These are phyloP conservation scores for Beta vulgaris DNA, from an alignment of 148 eudicot genomes.

Conservation along the genomic window DNA sequence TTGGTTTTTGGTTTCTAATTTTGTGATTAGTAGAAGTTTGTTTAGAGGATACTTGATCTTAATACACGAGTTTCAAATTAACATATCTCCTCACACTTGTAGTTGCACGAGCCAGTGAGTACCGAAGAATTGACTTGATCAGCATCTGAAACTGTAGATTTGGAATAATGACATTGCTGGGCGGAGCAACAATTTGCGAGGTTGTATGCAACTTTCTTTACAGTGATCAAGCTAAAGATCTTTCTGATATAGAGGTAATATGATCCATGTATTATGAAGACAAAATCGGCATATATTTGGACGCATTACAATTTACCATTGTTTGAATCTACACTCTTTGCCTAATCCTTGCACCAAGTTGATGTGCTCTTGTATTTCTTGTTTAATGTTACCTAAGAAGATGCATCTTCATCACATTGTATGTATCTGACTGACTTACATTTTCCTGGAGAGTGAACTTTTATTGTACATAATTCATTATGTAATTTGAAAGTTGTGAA, in stretches of 20 bases:
- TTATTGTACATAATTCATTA: no score
- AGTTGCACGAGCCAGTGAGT: slow-evolving; percentile 65
- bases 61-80: not conserved
- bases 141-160: slow-evolving; percentile 23
- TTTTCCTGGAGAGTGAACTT: no score
- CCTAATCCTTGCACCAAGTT: not conserved
- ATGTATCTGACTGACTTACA: no score
- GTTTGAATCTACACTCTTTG: not conserved
- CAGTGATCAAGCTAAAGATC: not conserved
- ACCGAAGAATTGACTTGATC: slow-evolving; percentile 51
- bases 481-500: no score
- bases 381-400: not conserved
- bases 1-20: not conserved
- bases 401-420: no score
- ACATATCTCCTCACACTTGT: slow-evolving; percentile 20
- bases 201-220: not conserved
- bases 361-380: not conserved
- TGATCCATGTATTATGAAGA: not conserved
- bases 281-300: not conserved
- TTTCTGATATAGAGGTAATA: not conserved
- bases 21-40: not conserved
- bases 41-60: not conserved
- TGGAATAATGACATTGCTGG: not conserved
- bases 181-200: not conserved
- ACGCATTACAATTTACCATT: not conserved